Evolutionary conservation across 2,329 filamentous ascomycete species (phyloP).

Genomic region (Diaporthe batatas): DNA sequence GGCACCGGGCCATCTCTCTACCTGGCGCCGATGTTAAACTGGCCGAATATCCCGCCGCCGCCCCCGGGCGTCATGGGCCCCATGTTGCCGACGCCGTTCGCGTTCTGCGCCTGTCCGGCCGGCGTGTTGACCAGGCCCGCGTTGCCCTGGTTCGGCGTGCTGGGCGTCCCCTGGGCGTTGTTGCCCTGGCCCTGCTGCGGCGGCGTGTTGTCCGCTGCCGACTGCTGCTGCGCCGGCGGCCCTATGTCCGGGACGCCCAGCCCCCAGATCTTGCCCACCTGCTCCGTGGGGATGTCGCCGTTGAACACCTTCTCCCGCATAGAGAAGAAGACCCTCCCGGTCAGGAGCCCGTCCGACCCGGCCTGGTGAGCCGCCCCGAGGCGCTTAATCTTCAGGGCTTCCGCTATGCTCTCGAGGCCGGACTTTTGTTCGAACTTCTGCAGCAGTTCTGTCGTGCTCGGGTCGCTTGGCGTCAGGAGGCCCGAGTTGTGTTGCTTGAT

Average conservation of each 20-base stretch:
- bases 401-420: slow-evolving; percentile 92
- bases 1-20: slow-evolving; percentile 37
- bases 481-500: slow-evolving; percentile 76
- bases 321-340: slow-evolving; percentile 94
- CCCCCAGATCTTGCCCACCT: slow-evolving; percentile 93
- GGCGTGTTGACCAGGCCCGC: slow-evolving; percentile 64
- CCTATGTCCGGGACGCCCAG: slow-evolving; percentile 79
- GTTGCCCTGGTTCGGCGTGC: slow-evolving; percentile 74
- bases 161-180: slow-evolving; percentile 66
- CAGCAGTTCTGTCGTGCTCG: slow-evolving; percentile 78
- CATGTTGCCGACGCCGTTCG: slow-evolving; percentile 67
- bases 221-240: slow-evolving; percentile 35
- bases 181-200: slow-evolving; percentile 53
- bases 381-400: slow-evolving; percentile 90
- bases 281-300: slow-evolving; percentile 83
- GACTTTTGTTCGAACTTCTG: slow-evolving; percentile 91
- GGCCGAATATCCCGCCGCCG: slow-evolving; percentile 80
- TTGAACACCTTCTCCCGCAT: slow-evolving; percentile 91
- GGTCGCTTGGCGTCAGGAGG: slow-evolving; percentile 74
- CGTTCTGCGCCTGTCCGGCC: slow-evolving; percentile 65
- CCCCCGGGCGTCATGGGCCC: slow-evolving; percentile 84
- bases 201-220: slow-evolving; percentile 55
- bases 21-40: slow-evolving; percentile 68
- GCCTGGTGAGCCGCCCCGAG: slow-evolving; percentile 91
- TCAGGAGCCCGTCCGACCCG: slow-evolving; percentile 92